Base-by-base conservation (phyloP, 179 eudicot species). In the Beta macrorhiza region DNA sequence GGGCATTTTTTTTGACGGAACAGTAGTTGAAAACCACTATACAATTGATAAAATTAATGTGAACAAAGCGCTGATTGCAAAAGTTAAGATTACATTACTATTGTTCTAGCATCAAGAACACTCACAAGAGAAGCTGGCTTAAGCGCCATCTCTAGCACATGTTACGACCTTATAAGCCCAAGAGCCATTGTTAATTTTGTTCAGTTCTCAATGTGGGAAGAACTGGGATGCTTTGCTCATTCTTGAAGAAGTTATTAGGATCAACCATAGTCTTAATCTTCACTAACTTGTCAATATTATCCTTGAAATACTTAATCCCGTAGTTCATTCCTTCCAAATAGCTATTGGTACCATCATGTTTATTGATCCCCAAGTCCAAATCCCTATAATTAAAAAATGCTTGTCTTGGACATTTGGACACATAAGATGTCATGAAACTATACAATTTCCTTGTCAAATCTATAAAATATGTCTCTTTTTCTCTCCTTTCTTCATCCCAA, bases 201-300 rank as follows among this genome's bases (percentile, higher is more conserved):
- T 49, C 10, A 9, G 3, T 9, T 49, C 8, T 63, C 22, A 1
- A 63, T 7, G 67, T 20, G 22, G 78, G 68, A 0, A 67, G 19
- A 53, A 49, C 12, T 25, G 84, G 84, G 51, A 82, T 84, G 67
- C 83, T 80, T 80, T 84, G 86, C 64, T 84, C 81, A 64, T 82
- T 77, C 49, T 47, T 82, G 42, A 82, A 82, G 49, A 77, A 77
- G n/a, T 82, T 82, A 62, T 61, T 7, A 42, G 84, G 84, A 62
- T 82, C 84, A 65, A 82, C 69, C 72, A 29, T 47, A 0, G 81
- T 52, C 73, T 77, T 82, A 51, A 78, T 15, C 56, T 78, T 72
- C 16, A 82, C 84, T 47, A 82, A 82, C 71, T 53, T 71, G 2
- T 77, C 73, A 71, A 77, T 72, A 77, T 82, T 82, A 53, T 55